Evolutionary conservation across 1,284 basidiomycete genomes (phyloP), one percentile per base, ranked within the genome.

Genomic region (Ustilago nuda): DNA sequence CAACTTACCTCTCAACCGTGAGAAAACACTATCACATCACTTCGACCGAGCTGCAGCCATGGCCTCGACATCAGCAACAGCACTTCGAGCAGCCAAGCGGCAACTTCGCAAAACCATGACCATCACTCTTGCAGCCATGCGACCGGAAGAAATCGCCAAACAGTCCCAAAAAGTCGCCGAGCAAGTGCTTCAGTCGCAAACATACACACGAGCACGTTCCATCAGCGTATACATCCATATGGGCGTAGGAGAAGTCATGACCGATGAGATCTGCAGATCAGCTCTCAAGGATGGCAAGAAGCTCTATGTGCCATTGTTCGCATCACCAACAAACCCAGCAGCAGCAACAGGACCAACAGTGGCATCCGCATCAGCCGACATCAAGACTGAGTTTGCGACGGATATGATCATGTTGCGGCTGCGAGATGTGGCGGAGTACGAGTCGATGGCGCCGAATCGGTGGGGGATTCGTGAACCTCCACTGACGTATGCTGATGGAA

Each of bases 401-500:
- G 80, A 82, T 35, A 87, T 87, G 87, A 57, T 82, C 52, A 87
- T 87, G 87, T 74, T 87, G 11, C 71, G 82, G 17, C 64, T 87
- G 17, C 66, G 66, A 2, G 72, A 79, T 61, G 39, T 76, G 23
- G 48, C 45, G 0, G 84, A 85, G 37, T 86, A 85, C 53, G 78
- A 85, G 17, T 62, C 69, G 8, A 79, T 87, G 66, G 65, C 67
- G 19, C 48, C 62, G 15, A 87, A 87, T 71, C 64, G 80, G 32
- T 87, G 87, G 87, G 85, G 84, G 2, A 87, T 87, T 19, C 71
- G 84, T 5, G 86, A 87, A 69, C 82, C 87, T 13, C 60, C 79
- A 43, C 75, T 82, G 8, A 63, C 41, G 8, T 82, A 82, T 66
- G 69, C 70, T 11, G 77, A 78, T 36, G 80, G 72, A 1, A 66